These are phyloP conservation scores for Lachancea lanzarotensis DNA, from an alignment of 805 yeast species.

Conservation along the genomic window DNA sequence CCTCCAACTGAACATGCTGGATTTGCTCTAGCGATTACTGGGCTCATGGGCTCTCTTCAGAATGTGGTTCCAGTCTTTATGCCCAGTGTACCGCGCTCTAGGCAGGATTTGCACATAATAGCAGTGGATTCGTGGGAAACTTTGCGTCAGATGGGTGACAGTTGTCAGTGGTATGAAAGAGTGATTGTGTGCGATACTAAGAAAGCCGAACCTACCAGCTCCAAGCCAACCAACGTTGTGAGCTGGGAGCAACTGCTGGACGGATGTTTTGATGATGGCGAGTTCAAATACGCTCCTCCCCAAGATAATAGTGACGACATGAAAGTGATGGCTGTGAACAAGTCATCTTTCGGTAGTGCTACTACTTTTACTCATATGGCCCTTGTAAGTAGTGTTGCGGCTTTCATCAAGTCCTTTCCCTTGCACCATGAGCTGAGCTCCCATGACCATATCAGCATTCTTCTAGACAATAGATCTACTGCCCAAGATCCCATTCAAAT, in stretches of 20 bases:
- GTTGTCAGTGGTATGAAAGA: slow-evolving; percentile 27
- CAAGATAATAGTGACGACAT: slow-evolving; percentile 32
- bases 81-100: slow-evolving; percentile 29
- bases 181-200: slow-evolving; percentile 30
- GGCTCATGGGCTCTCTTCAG: slow-evolving; percentile 34
- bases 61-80: slow-evolving; percentile 37
- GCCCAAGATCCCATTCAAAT: slow-evolving; percentile 33
- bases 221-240: slow-evolving; percentile 10
- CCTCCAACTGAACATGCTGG: slow-evolving; percentile 30
- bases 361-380: slow-evolving; percentile 45
- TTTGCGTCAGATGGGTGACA: slow-evolving; percentile 18
- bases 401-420: slow-evolving; percentile 37
- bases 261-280: slow-evolving; percentile 11
- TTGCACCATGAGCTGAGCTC: slow-evolving; percentile 33
- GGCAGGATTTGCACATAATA: slow-evolving; percentile 28
- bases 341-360: slow-evolving; percentile 20
- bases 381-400: slow-evolving; percentile 47
- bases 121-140: slow-evolving; percentile 28
- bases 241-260: slow-evolving; percentile 24
- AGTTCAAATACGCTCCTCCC: slow-evolving; percentile 28
- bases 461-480: slow-evolving; percentile 16
- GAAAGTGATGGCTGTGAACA: slow-evolving; percentile 29
- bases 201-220: slow-evolving; percentile 3
- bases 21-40: slow-evolving; percentile 38
- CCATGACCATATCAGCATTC: slow-evolving; percentile 28